These are phyloP conservation scores for Candida peoriensis DNA, from an alignment of 805 yeast genomes.

Conservation along the genomic window DNA sequence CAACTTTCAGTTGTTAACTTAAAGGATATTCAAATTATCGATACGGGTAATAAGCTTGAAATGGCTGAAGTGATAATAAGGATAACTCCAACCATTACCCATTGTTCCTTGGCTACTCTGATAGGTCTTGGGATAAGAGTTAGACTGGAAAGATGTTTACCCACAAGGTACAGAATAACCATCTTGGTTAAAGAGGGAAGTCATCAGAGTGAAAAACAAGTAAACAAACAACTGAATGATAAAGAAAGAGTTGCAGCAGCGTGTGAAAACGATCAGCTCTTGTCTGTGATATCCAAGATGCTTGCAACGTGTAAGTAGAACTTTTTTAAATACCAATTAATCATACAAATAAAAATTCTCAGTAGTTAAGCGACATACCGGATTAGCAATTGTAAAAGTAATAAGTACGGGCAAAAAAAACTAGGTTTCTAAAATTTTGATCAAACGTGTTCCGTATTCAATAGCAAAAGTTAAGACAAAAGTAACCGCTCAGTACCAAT, in stretches of 20 bases:
- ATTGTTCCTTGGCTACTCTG: constrained; percentile 91
- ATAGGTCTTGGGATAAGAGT: constrained; percentile 95
- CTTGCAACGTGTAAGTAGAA: constrained; percentile 69
- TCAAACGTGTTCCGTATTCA: no score
- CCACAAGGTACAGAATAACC: constrained; percentile 75
- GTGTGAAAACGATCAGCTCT: constrained; percentile 89
- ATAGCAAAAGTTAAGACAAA: no score
- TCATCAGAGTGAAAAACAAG: constrained; percentile 94
- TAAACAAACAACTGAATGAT: constrained; percentile 93
- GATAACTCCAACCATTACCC: constrained; percentile 97
- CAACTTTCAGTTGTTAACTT: constrained; percentile 91
- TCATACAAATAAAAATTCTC: no score
- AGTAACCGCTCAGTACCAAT: no score
- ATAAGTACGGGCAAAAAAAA: no score
- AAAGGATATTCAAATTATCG: constrained; percentile 67
- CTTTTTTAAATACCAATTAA: no score
- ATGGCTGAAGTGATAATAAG: constrained; percentile 74
- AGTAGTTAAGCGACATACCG: no score
- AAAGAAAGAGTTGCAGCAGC: constrained; percentile 99
- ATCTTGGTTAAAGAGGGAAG: constrained; percentile 84
- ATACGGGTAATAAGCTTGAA: constrained; percentile 44
- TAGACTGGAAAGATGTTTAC: constrained; percentile 81
- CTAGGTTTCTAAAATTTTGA: no score
- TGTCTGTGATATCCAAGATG: constrained; percentile 91
- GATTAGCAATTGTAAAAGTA: no score